Conservation (phyloP, 2,329 filamentous ascomycete species). For the Alternaria brassicae region DNA sequence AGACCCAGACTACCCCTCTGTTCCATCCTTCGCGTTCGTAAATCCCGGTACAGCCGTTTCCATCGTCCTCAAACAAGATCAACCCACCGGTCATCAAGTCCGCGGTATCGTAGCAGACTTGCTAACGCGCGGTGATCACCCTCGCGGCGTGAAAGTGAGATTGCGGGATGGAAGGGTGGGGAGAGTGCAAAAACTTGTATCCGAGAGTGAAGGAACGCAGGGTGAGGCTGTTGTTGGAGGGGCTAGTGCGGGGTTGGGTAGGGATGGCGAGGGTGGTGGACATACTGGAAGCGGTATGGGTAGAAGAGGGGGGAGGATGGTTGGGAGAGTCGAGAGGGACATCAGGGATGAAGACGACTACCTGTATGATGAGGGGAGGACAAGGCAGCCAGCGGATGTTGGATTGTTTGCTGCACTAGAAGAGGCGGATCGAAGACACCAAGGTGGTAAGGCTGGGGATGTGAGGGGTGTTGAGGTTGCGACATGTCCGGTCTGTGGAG, state of each 20-base stretch:
- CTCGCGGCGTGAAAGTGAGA: conserved; percentile 79
- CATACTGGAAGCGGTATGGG: conserved; percentile 6
- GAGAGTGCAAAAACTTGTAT: conserved; percentile 70
- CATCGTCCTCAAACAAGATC: conserved; percentile 78
- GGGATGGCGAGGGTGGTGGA: conserved; percentile 33
- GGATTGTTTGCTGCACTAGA: conserved; percentile 37
- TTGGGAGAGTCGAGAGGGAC: conserved; percentile 35
- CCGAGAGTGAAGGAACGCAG: conserved; percentile 24
- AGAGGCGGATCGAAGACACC: conserved; percentile 34
- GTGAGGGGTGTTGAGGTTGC: conserved; percentile 35
- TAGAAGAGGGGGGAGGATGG: conserved; percentile 11
- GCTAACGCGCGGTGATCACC: conserved; percentile 76
- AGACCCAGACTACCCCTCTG: conserved; percentile 22
- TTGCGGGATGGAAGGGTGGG: conserved; percentile 75
- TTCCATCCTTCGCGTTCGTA: conserved; percentile 46
- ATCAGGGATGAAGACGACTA: conserved; percentile 41
- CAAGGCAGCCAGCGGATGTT: conserved; percentile 8
- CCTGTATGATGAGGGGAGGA: conserved; percentile 35
- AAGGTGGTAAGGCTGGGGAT: conserved; percentile 24
- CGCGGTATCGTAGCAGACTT: conserved; percentile 70
- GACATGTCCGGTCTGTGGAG: conserved; percentile 69
- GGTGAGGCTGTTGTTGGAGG: conserved; percentile 41
- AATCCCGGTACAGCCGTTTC: conserved; percentile 70
- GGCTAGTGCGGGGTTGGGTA: conserved; percentile 29
- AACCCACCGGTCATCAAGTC: conserved; percentile 75